A percentile compares a stretch with the other conserved stretches of the same genome.
phyloP scores from a whole-genome alignment of 2,329 filamentous ascomycete species.

The Xylogone sp. region DNA sequence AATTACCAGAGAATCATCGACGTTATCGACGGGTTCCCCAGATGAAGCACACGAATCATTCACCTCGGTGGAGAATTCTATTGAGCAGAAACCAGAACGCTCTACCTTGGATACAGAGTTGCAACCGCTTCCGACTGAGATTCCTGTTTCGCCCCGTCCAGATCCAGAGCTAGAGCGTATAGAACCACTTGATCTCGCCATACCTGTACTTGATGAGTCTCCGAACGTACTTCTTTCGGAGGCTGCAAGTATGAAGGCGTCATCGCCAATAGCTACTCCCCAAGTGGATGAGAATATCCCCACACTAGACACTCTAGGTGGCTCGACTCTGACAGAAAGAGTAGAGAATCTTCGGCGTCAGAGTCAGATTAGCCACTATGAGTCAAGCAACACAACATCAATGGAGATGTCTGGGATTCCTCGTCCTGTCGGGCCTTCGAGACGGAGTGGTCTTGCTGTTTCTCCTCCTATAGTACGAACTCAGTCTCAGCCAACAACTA shows the following conservation, averaged over 20 bases:
- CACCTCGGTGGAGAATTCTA: constrained; percentile 45
- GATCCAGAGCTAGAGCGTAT: constrained; percentile 42
- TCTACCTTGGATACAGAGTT: background rate
- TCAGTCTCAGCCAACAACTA: constrained; percentile 29
- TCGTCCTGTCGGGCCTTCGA: constrained; percentile 17
- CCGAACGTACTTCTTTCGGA: background rate
- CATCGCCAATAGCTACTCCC: background rate
- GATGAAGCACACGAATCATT: constrained; percentile 63
- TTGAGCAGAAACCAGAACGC: constrained; percentile 45
- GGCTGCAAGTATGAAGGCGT: background rate
- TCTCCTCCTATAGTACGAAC: constrained; percentile 28
- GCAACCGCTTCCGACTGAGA: background rate
- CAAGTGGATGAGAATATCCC: background rate
- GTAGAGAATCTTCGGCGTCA: constrained; percentile 22
- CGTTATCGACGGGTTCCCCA: constrained; percentile 40
- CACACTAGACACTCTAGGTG: constrained; percentile 2
- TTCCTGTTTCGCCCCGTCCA: constrained; percentile 7
- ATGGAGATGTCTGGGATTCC: constrained; percentile 27
- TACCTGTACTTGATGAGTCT: constrained; percentile 24
- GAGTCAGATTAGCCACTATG: constrained; percentile 12
- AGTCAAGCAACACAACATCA: constrained; percentile 3
- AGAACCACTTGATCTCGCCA: constrained; percentile 57
- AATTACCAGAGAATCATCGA: constrained; percentile 18
- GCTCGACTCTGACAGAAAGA: constrained; percentile 23
- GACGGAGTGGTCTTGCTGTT: constrained; percentile 17